Evolutionary conservation across 1,139 yeast species (phyloP).

Genomic region (Ogataea hybrid): DNA sequence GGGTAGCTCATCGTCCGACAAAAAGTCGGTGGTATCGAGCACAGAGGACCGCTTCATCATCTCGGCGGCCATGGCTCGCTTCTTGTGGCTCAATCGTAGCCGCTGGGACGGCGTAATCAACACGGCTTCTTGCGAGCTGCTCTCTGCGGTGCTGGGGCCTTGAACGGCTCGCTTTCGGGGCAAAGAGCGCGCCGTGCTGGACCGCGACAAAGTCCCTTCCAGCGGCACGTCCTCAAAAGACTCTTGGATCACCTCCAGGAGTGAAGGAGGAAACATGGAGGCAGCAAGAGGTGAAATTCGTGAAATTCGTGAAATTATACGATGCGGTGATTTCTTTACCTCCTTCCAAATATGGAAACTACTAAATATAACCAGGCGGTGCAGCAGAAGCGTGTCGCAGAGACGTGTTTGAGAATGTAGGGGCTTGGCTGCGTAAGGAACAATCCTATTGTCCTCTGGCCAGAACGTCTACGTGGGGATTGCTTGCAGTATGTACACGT

Average conservation of each 20-base stretch:
- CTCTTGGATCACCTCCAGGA: conserved; percentile 30
- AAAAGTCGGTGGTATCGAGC: conserved; percentile 20
- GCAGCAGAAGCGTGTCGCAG: conserved; percentile 5
- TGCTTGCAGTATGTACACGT: conserved; percentile 7
- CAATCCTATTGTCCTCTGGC: background rate
- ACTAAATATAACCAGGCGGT: conserved; percentile 5
- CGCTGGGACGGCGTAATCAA: conserved; percentile 43
- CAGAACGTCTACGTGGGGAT: background rate
- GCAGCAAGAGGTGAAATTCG: background rate
- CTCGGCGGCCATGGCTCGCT: conserved; percentile 17
- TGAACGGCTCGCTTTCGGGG: background rate
- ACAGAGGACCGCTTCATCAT: conserved; percentile 20
- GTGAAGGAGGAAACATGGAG: conserved; percentile 5
- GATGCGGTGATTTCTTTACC: conserved; percentile 3
- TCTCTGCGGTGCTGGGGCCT: background rate
- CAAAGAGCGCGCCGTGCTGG: background rate
- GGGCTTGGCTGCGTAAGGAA: background rate
- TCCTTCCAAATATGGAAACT: conserved; percentile 11
- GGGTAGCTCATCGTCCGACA: conserved; percentile 51
- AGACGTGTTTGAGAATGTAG: conserved; percentile 8
- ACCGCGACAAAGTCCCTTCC: conserved; percentile 2
- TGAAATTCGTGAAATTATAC: background rate
- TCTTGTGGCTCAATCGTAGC: conserved; percentile 36
- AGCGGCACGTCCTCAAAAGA: conserved; percentile 32
- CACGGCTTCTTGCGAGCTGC: conserved; percentile 13